A percentile compares a stretch with the other conserved stretches of the same genome.
These are phyloP conservation scores for Tetracladium maxilliforme DNA, from an alignment of 2,329 filamentous ascomycete species.

Conservation along the genomic window DNA sequence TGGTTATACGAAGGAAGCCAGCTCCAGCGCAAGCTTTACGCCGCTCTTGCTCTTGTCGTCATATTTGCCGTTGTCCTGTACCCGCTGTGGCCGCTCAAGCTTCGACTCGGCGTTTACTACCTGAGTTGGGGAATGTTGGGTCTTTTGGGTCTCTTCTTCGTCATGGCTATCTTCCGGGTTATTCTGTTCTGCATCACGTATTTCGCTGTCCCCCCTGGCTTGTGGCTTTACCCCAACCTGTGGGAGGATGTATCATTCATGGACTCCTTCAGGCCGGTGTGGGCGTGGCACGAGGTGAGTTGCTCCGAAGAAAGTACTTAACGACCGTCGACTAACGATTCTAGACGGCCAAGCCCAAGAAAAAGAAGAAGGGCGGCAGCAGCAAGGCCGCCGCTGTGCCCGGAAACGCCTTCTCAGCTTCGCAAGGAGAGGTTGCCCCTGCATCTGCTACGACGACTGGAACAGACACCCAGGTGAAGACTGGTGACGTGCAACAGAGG, in stretches of 20 bases:
- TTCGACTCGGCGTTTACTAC: conserved; percentile 94
- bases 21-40: conserved; percentile 87
- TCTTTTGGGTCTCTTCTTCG: conserved; percentile 84
- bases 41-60: conserved; percentile 62
- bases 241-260: conserved; percentile 99
- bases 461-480: conserved; percentile 18
- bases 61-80: conserved; percentile 90
- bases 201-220: conserved; percentile 67
- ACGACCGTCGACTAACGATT: conserved; percentile 2
- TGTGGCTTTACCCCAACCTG: conserved; percentile 97
- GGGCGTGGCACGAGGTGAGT: conserved; percentile 94
- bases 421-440: conserved; percentile 16
- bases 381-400: conserved; percentile 9
- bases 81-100: conserved; percentile 83
- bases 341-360: conserved; percentile 19
- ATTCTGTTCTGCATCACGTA: conserved; percentile 91
- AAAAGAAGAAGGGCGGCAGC: conserved; percentile 14
- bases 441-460: conserved; percentile 18
- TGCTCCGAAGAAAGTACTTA: background rate
- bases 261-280: conserved; percentile 88
- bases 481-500: conserved; percentile 18
- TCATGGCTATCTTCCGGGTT: conserved; percentile 92
- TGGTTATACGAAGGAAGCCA: conserved; percentile 95
- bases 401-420: conserved; percentile 14
- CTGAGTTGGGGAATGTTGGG: conserved; percentile 87